Conservation (phyloP, 768 basidiomycete genomes). For the Rhodosporidiobolus odoratus region DNA sequence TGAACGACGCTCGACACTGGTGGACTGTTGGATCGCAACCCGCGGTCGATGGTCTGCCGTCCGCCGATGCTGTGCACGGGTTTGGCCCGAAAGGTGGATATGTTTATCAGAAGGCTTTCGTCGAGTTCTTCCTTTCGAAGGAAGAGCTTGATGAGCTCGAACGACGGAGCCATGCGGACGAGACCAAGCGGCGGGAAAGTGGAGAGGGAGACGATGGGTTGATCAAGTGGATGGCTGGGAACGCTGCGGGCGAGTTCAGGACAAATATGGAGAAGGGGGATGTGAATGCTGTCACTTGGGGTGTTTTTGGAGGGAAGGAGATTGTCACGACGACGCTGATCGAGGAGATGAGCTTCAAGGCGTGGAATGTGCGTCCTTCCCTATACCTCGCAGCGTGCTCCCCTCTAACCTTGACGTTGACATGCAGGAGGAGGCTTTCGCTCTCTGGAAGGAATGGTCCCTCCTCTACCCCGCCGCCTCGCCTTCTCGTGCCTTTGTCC, state of each 20-base stretch:
- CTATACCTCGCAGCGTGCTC: too few species aligned
- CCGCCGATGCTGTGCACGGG: constrained; percentile 72
- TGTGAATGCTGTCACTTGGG: constrained; percentile 97
- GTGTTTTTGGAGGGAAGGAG: constrained; percentile 94
- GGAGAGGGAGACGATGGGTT: constrained; percentile 52
- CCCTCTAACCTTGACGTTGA: not conserved
- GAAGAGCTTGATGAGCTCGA: constrained; percentile 45
- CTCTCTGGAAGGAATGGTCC: constrained; percentile 93
- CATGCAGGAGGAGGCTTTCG: constrained; percentile 84
- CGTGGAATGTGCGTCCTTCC: constrained; percentile 74
- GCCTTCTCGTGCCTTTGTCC: constrained; percentile 65
- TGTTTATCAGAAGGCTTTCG: constrained; percentile 95
- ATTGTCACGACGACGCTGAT: constrained; percentile 95
- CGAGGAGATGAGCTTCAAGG: constrained; percentile 84
- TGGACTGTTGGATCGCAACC: constrained; percentile 99
- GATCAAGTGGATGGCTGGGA: constrained; percentile 67
- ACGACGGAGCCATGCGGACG: constrained; percentile 41
- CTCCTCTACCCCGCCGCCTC: constrained; percentile 74
- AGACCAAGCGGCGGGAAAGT: constrained; percentile 55
- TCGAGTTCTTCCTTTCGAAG: constrained; percentile 76
- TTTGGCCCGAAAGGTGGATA: constrained; percentile 92
- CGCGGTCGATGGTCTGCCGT: constrained; percentile 72
- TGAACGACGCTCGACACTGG: constrained; percentile 68
- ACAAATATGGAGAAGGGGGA: constrained; percentile 74
- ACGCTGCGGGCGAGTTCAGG: constrained; percentile 66